Percentiles rank a stretch among this genome's conserved stretches.
phyloP scores from a whole-genome alignment of 108 stramenopile genomes.

The Cyclotella choctawhatcheeana region DNA sequence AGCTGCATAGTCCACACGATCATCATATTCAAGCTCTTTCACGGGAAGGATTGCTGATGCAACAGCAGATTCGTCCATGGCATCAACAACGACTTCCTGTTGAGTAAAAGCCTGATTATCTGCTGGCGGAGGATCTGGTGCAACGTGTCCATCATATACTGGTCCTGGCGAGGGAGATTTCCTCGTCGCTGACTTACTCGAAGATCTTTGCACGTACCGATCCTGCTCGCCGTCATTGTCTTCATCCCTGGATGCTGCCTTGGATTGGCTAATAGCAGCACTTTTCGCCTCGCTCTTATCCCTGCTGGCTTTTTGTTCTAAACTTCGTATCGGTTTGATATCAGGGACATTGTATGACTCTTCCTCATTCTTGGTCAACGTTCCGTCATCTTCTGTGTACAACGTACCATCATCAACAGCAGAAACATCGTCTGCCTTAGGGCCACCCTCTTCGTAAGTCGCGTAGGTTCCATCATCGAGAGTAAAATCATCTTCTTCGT shows the following conservation, averaged over 20 bases:
- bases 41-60: conserved; percentile 54
- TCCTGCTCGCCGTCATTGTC: conserved; percentile 45
- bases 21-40: conserved; percentile 82
- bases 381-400: conserved; percentile 47
- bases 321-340: conserved; percentile 8
- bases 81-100: conserved; percentile 23
- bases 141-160: conserved; percentile 8
- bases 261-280: conserved; percentile 13
- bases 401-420: conserved; percentile 32
- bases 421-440: conserved; percentile 24
- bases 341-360: neutral
- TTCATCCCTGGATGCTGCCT: conserved; percentile 34
- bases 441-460: conserved; percentile 62
- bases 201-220: conserved; percentile 2
- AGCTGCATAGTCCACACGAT: conserved; percentile 72
- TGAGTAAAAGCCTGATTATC: conserved; percentile 19
- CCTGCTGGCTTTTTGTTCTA: conserved; percentile 18
- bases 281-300: conserved; percentile 31
- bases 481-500: conserved; percentile 65
- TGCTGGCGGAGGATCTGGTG: conserved; percentile 14
- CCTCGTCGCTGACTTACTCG: neutral
- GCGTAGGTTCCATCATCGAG: conserved; percentile 78
- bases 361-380: conserved; percentile 43
- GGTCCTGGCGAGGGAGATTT: conserved; percentile 1
- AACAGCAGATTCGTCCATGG: conserved; percentile 62